phyloP scores from a whole-genome alignment of 768 basidiomycete genomes.

The Suillus cothurnatus region DNA sequence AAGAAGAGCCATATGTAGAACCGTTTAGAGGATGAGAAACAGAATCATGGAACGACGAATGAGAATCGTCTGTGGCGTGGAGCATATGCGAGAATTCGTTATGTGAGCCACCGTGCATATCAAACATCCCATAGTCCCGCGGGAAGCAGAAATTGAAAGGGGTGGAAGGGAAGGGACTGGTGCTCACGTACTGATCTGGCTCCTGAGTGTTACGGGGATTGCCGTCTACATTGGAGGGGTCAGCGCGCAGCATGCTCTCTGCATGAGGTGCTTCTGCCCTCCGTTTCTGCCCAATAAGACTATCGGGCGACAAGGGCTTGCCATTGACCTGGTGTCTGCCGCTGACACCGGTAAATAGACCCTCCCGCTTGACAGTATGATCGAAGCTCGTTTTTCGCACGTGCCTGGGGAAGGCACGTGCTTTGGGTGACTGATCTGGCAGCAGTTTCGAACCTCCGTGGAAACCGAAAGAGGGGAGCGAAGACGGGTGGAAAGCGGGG shows the following conservation, averaged over 20 bases:
- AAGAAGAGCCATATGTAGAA: slow-evolving; percentile 38
- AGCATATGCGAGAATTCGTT: slow-evolving; percentile 39
- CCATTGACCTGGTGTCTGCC: slow-evolving; percentile 84
- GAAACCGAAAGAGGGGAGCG: slow-evolving; percentile 71
- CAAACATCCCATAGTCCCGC: slow-evolving; percentile 65
- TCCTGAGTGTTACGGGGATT: slow-evolving; percentile 33
- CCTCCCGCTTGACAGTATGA: slow-evolving; percentile 79
- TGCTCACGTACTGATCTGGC: slow-evolving; percentile 42
- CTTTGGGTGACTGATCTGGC: slow-evolving; percentile 37
- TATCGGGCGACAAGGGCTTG: slow-evolving; percentile 67
- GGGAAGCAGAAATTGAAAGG: slow-evolving; percentile 76
- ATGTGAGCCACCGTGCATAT: slow-evolving; percentile 41
- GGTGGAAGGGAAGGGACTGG: slow-evolving; percentile 63
- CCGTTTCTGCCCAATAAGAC: slow-evolving; percentile 71
- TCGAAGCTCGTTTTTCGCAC: slow-evolving; percentile 96
- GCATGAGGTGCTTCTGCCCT: slow-evolving; percentile 80
- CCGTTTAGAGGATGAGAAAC: slow-evolving; percentile 31
- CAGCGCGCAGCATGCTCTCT: slow-evolving; percentile 79
- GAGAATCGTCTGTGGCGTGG: slow-evolving; percentile 28
- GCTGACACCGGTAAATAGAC: slow-evolving; percentile 55
- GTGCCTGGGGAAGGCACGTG: slow-evolving; percentile 74
- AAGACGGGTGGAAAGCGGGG: slow-evolving; percentile 64
- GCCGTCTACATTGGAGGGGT: slow-evolving; percentile 61
- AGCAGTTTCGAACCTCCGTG: slow-evolving; percentile 51
- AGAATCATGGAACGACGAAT: slow-evolving; percentile 35